Evolutionary conservation across 768 basidiomycete species (phyloP).

Genomic region (Tylopilus subfusipes): DNA sequence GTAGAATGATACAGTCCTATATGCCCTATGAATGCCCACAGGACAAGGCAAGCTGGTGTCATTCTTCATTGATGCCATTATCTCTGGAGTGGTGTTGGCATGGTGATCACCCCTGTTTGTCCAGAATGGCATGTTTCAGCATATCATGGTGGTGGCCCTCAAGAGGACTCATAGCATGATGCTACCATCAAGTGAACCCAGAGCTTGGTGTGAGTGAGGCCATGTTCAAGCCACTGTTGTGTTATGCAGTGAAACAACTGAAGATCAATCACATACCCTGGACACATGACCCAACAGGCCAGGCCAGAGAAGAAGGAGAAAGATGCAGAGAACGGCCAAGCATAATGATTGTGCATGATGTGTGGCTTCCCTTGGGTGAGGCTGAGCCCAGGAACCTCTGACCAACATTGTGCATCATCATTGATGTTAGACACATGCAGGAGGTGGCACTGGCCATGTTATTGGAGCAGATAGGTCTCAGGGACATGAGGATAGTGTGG

Average conservation of each 20-base stretch:
- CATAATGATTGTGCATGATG: neutral
- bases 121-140: neutral
- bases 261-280: neutral
- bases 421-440: neutral
- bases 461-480: neutral
- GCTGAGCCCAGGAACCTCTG: neutral
- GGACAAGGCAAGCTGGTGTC: neutral
- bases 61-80: neutral
- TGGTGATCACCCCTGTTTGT: neutral
- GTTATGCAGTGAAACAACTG: neutral
- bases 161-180: no score
- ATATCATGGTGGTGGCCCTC: neutral
- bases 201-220: neutral
- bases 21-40: no score
- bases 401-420: no score
- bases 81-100: no score
- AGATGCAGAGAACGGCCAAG: neutral
- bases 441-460: neutral
- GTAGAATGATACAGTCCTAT: no score
- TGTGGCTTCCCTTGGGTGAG: neutral
- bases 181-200: no score
- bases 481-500: neutral
- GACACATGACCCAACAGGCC: no score
- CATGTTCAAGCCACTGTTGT: neutral
- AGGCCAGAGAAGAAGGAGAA: no score